A percentile compares a stretch with the other conserved stretches of the same genome.
phyloP scores from a whole-genome alignment of 257 asterid genomes.

The Rhazya stricta region DNA sequence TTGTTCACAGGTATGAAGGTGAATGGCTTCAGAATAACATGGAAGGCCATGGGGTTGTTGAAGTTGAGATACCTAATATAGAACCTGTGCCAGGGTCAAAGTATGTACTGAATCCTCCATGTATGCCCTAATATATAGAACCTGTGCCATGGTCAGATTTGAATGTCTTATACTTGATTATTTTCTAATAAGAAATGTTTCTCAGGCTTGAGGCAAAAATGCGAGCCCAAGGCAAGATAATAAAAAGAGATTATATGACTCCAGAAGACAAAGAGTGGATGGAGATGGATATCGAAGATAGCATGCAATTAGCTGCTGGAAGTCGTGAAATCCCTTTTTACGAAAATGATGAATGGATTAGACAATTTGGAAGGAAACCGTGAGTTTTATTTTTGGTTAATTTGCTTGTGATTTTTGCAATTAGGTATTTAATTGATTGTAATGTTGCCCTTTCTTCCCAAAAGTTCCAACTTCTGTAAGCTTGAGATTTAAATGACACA shows the following conservation, averaged over 20 bases:
- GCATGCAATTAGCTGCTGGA: constrained; percentile 51
- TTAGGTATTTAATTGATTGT: neutral
- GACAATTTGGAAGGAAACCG: constrained; percentile 72
- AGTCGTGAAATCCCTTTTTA: constrained; percentile 69
- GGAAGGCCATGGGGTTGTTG: constrained; percentile 99
- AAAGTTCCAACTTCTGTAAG: neutral
- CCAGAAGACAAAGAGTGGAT: constrained; percentile 96
- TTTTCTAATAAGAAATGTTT: constrained; percentile 18
- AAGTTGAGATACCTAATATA: constrained; percentile 77
- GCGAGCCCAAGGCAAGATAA: constrained; percentile 85
- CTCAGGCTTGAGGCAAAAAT: constrained; percentile 85
- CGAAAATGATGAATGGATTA: constrained; percentile 75
- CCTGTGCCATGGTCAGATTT: no score
- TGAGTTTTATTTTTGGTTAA: constrained; percentile 40
- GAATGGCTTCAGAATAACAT: constrained; percentile 94
- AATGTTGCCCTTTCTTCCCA: neutral
- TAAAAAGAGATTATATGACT: constrained; percentile 79
- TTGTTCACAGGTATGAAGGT: constrained; percentile 74
- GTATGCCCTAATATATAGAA: neutral
- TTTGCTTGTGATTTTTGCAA: neutral
- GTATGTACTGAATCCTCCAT: constrained; percentile 36
- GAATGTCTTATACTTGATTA: constrained; percentile 12
- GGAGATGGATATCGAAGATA: constrained; percentile 95
- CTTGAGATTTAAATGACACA: neutral
- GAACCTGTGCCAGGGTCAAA: constrained; percentile 95